Base-by-base conservation (phyloP, 441 rosid genomes). In the Aquilaria agallochum region DNA sequence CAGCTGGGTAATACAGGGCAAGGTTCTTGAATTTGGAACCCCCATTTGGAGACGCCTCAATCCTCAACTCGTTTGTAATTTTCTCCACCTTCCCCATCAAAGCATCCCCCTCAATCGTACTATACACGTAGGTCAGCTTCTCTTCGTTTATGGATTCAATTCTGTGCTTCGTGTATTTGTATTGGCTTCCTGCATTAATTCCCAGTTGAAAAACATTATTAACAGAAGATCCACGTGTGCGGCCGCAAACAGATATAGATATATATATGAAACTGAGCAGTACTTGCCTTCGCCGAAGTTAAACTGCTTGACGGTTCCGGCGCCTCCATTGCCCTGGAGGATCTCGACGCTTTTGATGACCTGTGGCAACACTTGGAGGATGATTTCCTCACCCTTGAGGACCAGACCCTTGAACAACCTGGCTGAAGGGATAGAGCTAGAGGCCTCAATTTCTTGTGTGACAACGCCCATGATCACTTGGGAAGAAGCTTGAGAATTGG, bases 351-450 rank as follows among this genome's bases (percentile, higher is more conserved):
- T 71, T 65, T 71, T 59, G 34, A 82, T 55, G 1, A 45, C 66
- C n/a, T 73, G 68, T 0, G 82, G 82, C 33, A 78, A 5, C 9
- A 69, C 50, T 53, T 72, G 66, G 6, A 77, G 60, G 56, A 68
- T 27, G 51, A 79, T 64, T n/a, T 2, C 34, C 66, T 66, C 66
- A 3, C 52, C 60, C 2, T 77, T 82, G 7, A 69, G 54, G 11
- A 73, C 64, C 4, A 65, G 60, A 30, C 74, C 80, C 53, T 72
- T 51, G 71, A 81, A 78, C 68, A 78, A 36, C 55, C 42, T 78
- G 30, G 71, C 71, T 0, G 68, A 60, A 0, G 78, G 68, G 55
- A 78, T 12, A 14, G 68, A 1, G 2, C 60, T 48, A 20, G 59
- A n/a, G 9, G 52, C 53, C 75, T 76, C 77, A 33, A 52, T 5